Evolutionary conservation across 345 rosid genomes (phyloP), one percentile per base, ranked within the genome.

Genomic region (Dovyalis caffra): DNA sequence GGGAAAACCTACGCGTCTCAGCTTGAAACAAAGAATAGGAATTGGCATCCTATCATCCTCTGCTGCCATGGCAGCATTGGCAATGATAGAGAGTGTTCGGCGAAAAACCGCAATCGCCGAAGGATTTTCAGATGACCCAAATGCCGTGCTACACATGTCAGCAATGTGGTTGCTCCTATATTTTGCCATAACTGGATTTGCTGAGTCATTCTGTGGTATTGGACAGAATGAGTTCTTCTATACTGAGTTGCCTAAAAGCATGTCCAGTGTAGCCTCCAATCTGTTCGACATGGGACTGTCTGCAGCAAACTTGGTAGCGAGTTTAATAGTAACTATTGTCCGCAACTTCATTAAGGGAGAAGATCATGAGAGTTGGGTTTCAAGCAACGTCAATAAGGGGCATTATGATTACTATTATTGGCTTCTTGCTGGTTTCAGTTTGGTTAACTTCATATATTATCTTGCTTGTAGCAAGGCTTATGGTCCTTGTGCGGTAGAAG

Each of bases 361-460:
- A 79, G 81, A 79, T 5, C 47, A 58, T 3, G 78, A 43, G 64
- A 86, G 87, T 49, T 81, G 92, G 95, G 74, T 89, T 38, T 72
- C 83, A 1, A 81, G 76, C 72, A 75, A 86, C 49, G 65, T 86
- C 66, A 70, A 87, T 47, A 76, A 77, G 65, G 90, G 86, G 4
- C 91, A 79, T 74, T 87, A 80, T 74, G 91, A 86, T 57, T 83
- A 83, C 71, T 87, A 82, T 49, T 83, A 81, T 45, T 86, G 87
- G 83, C 37, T 88, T 61, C 70, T 85, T 34, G 76, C 77, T 4
- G 77, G 51, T 25, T 70, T 90, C 71, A 64, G 79, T 65, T 28
- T 43, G 49, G 66, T 72, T 49, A 91, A 83, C 75, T 81, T 89
- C 63, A 0, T 83, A 2, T 81, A 82, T 70, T 86, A 71, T 64